Base-by-base conservation (phyloP, 306 rosid genomes). In the Cicer judaicum region DNA sequence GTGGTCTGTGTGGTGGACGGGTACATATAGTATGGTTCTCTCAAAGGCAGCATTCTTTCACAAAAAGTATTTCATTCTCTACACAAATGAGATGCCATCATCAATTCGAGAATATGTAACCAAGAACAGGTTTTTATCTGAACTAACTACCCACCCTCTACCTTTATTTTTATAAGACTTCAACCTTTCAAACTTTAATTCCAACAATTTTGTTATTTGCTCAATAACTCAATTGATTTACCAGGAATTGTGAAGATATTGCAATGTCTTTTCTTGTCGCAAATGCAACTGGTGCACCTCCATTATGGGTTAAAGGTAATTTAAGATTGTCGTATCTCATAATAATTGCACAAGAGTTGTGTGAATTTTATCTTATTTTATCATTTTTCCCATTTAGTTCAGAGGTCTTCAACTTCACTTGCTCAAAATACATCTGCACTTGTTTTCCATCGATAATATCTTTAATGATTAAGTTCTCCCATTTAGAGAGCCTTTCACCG, bases 1-100 rank as follows among this genome's bases (percentile, higher is more conserved):
- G 99, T 92, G 96, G 99, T 92, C 97, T 2, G 99, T 94, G 69
- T 94, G 99, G 99, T 94, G 99, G 99, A 88, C 91, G 12, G 99
- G 99, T 42, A 84, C 90, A 21, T 94, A 94, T 84, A 94, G 99
- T 73, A 90, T 94, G 93, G 95, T 94, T 44, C 96, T 94, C 59
- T 94, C 99, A 8, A 94, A 94, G 89, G 99, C 99, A 36, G 97
- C 99, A 38, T 92, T 94, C 81, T 92, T 94, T 77, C 97, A 94
- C 88, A 92, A 86, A 46, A 94, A 94, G 88, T 94, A 94, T 83
- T 80, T 94, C 59, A 76, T 65, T n/a, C 61, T 90, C 11, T 94
- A 89, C 79, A 86, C 96, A n/a, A 81, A 90, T 18, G 88, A 87
- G 80, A 92, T 94, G 99, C 96, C 96, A 36, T 80, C 87, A 36